Base-by-base conservation (phyloP, 441 rosid genomes). In the Adansonia madagascariensis region DNA sequence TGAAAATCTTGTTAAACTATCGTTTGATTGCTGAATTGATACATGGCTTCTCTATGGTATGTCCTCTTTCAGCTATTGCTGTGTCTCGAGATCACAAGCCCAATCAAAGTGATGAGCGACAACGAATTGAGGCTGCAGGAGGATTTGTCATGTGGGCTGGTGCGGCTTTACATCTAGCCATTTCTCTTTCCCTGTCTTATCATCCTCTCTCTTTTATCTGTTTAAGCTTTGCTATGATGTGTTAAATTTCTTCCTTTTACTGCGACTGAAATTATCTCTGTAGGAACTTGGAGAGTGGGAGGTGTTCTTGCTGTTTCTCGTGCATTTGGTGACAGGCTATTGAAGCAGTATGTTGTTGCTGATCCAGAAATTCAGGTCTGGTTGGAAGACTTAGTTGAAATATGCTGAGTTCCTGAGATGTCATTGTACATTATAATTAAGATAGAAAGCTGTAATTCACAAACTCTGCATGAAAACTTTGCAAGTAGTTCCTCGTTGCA, bases 61-160 rank as follows among this genome's bases (percentile, higher is more conserved):
- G 12, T 81, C 59, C 71, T 47, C 80, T 12, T 80, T 43, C 84
- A 94, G 99, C 98, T 79, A 83, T 97, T 83, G 97, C 99, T 82
- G 97, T 91, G 73, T 96, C 99, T 71, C 92, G 98, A 70, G 99
- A 96, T 86, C 99, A 96, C 85, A 96, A 94, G 85, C 99, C 99
- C 8, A 97, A 97, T 82, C 98, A 92, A 86, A 87, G 84, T 80
- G 99, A 97, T 82, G 99, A 97, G 82, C 91, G 99, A 50, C 98
- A 91, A 72, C 84, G 99, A 35, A 96, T 96, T 77, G 99, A 96
- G 83, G 91, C 91, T 82, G 99, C 99, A 3, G 99, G 99, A 75
- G 99, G 99, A 44, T 91, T 96, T 85, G 97, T 96, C 71, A 93
- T 94, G 98, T 96, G 99, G 99, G 98, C 99, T 83, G 99, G 99